Percentiles rank a stretch among this genome's conserved stretches.
Evolutionary conservation across 2,329 filamentous ascomycete species (phyloP).

Genomic region (Aureobasidium subglaciale): DNA sequence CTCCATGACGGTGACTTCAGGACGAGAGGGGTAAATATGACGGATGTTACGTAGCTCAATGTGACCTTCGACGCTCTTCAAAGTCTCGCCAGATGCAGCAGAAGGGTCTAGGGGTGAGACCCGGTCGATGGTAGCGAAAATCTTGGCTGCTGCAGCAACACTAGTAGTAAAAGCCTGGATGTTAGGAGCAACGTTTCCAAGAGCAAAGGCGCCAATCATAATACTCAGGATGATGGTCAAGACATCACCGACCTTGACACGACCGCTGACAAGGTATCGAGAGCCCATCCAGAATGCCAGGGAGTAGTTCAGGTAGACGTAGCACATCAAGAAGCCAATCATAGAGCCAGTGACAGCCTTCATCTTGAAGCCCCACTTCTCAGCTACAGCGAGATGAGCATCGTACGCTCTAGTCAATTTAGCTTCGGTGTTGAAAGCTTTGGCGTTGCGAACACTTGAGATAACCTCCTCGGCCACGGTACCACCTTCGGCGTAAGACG

Average conservation of each 20-base stretch:
- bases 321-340: conserved; percentile 74
- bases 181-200: conserved; percentile 83
- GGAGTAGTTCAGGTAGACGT: conserved; percentile 81
- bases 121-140: conserved; percentile 89
- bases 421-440: conserved; percentile 88
- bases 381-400: conserved; percentile 61
- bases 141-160: conserved; percentile 79
- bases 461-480: conserved; percentile 91
- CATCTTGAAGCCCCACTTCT: conserved; percentile 67
- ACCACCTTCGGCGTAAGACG: conserved; percentile 76
- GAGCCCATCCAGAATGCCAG: conserved; percentile 85
- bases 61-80: conserved; percentile 66
- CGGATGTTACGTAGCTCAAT: conserved; percentile 78
- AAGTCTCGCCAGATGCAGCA: conserved; percentile 60
- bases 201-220: conserved; percentile 86
- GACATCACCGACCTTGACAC: conserved; percentile 61
- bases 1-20: conserved; percentile 83
- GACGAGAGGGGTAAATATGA: conserved; percentile 90
- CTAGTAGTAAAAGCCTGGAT: conserved; percentile 78
- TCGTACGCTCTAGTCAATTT: conserved; percentile 87
- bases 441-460: conserved; percentile 84
- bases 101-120: conserved; percentile 74
- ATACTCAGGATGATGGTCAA: conserved; percentile 83
- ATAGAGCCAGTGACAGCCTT: conserved; percentile 69
- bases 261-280: conserved; percentile 60